These are phyloP conservation scores for Selaginella moellendorffii DNA, from an alignment of 75 land plant genomes.

Conservation along the genomic window DNA sequence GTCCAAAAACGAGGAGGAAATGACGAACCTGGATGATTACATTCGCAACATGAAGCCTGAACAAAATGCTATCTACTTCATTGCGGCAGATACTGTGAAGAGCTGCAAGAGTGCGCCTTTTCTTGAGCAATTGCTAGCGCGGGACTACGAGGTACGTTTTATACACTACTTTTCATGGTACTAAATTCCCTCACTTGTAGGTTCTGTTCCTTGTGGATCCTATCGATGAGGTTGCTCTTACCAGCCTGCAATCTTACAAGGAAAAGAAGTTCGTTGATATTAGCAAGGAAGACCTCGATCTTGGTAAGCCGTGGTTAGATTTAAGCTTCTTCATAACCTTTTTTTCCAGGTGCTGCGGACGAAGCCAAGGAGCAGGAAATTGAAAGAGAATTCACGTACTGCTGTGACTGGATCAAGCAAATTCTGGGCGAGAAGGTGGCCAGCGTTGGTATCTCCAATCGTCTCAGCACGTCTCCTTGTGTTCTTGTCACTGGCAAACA, in stretches of 20 bases:
- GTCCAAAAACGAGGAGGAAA: slow-evolving; percentile 65
- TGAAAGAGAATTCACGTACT: slow-evolving; percentile 50
- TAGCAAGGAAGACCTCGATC: slow-evolving; percentile 91
- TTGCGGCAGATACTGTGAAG: slow-evolving; percentile 82
- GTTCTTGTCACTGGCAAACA: slow-evolving; percentile 98
- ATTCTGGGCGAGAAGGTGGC: slow-evolving; percentile 93
- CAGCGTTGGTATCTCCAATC: slow-evolving; percentile 82
- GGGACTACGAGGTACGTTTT: slow-evolving; percentile 61
- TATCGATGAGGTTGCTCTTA: slow-evolving; percentile 90
- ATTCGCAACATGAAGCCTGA: slow-evolving; percentile 77
- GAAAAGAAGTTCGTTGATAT: slow-evolving; percentile 97
- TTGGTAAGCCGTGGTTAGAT: slow-evolving; percentile 42
- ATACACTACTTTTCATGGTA: slow-evolving; percentile 4
- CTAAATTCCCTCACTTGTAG: slow-evolving; percentile 22
- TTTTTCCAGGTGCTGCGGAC: slow-evolving; percentile 48
- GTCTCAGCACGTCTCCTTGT: slow-evolving; percentile 90
- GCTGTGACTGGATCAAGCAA: slow-evolving; percentile 98
- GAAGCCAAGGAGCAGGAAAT: slow-evolving; percentile 48
- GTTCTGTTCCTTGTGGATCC: slow-evolving; percentile 87
- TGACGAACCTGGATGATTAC: slow-evolving; percentile 73
- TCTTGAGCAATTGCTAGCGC: slow-evolving; percentile 69
- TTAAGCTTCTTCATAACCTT: neutral
- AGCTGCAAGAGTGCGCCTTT: slow-evolving; percentile 92
- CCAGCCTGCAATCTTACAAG: slow-evolving; percentile 82
- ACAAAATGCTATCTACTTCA: slow-evolving; percentile 84